Base-by-base conservation (phyloP, 257 asterid genomes). In the Petunia axillaris region DNA sequence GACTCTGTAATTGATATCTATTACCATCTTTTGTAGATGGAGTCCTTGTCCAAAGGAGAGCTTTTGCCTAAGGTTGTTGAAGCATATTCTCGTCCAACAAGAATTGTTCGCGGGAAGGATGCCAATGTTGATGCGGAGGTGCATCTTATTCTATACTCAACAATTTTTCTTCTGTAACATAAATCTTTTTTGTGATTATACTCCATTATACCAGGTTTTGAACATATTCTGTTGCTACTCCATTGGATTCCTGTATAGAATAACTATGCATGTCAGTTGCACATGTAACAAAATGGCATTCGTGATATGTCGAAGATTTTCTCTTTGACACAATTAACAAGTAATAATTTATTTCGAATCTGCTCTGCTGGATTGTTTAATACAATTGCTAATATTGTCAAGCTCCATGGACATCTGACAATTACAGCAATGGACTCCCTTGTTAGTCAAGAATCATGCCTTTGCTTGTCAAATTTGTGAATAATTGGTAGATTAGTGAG, bases 31-130 rank as follows among this genome's bases (percentile, higher is more conserved):
- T 54, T 81, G 70, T 89, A 95, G 99, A 90, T 95, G 98, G 92
- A 92, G 71, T 84, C 85, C 81, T 85, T 95, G 81, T 92, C 91
- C 66, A 87, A 86, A 82, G 93, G 93, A 58, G 95, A 87, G 78
- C 79, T 86, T 84, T 90, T 95, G 75, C 88, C 97, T 53, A 92
- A 87, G 87, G 86, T 95, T 77, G 85, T 95, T 13, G 99, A 93
- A 92, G 99, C 94, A 79, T 95, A 95, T 89, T 95, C 98, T 87
- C 98, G 99, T 65, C 99, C 99, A 70, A 89, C 97, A 71, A 93
- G 98, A 86, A 95, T 95, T 85, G 96, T 92, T 68, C 98, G 97
- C 36, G 97, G 97, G 68, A 92, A 95, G 89, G 93, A 93, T 82
- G 78, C 89, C 81, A 82, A 84, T 70, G 87, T 88, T 82, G 86